Evolutionary conservation across 345 rosid genomes (phyloP).

Genomic region (Odontarrhena argentea): DNA sequence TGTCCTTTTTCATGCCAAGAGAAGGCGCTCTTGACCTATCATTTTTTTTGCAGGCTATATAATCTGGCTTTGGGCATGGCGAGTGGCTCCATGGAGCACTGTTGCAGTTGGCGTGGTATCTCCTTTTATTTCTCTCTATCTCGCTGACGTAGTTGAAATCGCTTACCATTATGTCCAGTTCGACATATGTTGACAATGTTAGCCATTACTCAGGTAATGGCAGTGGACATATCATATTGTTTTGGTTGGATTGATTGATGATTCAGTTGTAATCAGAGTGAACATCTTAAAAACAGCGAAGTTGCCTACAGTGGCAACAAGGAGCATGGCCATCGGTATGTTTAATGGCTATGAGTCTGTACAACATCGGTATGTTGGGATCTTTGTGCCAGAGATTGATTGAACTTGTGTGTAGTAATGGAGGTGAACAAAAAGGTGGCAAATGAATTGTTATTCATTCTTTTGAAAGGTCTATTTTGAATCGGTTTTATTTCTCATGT

Average conservation of each 20-base stretch:
- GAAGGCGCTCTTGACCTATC: slow-evolving; percentile 19
- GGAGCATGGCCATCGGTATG: slow-evolving; percentile 82
- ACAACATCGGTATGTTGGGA: background rate
- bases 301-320: slow-evolving; percentile 75
- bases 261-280: no score
- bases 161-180: background rate
- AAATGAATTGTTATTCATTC: slow-evolving; percentile 87
- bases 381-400: slow-evolving; percentile 1
- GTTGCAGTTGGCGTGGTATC: slow-evolving; percentile 93
- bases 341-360: slow-evolving; percentile 86
- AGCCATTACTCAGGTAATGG: slow-evolving; percentile 69
- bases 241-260: slow-evolving; percentile 98
- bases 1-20: slow-evolving; percentile 1
- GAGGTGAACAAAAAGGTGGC: slow-evolving; percentile 99
- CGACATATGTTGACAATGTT: slow-evolving; percentile 9
- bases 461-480: slow-evolving; percentile 90
- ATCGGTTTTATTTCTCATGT: no score
- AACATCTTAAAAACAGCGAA: slow-evolving; percentile 64
- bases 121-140: background rate
- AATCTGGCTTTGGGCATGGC: slow-evolving; percentile 91
- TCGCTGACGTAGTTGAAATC: background rate
- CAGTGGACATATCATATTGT: slow-evolving; percentile 96
- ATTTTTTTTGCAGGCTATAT: slow-evolving; percentile 73
- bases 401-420: slow-evolving; percentile 16
- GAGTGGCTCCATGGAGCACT: slow-evolving; percentile 98